Conservation (phyloP, 2,329 filamentous ascomycete genomes). For the Rhynchosporium graminicola region DNA sequence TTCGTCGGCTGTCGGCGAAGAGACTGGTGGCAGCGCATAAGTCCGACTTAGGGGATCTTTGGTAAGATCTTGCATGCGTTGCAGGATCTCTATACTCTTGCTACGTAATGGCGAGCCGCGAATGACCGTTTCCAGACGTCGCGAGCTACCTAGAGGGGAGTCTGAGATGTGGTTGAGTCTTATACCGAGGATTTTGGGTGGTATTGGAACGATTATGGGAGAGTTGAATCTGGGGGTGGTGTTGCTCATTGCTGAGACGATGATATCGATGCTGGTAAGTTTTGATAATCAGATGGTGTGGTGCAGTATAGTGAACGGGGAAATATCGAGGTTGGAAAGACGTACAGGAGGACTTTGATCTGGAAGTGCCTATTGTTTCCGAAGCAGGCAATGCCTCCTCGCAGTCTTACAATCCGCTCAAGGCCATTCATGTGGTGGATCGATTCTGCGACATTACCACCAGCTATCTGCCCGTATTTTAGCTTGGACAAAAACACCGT, state of each 20-base stretch:
- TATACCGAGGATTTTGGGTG: not conserved
- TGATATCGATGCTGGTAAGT: conserved; percentile 12
- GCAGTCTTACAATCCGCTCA: conserved; percentile 9
- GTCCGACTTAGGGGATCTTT: not conserved
- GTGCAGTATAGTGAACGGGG: not conserved
- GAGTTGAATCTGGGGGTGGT: conserved; percentile 10
- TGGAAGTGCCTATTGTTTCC: conserved; percentile 15
- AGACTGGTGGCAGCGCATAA: not conserved
- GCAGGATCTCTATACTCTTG: conserved; percentile 10
- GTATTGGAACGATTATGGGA: not conserved
- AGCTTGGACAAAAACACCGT: not conserved
- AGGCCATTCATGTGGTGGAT: conserved; percentile 16
- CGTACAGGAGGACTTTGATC: conserved; percentile 17
- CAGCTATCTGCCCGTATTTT: conserved; percentile 4
- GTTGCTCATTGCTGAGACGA: conserved; percentile 15
- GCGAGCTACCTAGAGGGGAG: conserved; percentile 11
- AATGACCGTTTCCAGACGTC: not conserved
- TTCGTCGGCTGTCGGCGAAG: not conserved
- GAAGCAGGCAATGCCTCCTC: conserved; percentile 11
- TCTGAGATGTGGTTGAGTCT: not conserved
- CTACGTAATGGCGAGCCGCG: conserved; percentile 14
- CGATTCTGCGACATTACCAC: conserved; percentile 14
- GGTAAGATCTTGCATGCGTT: conserved; percentile 14
- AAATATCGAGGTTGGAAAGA: not conserved
- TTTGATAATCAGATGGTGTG: not conserved